These are phyloP conservation scores for Salicornia ramosissima DNA, from an alignment of 148 eudicot genomes.

Conservation along the genomic window DNA sequence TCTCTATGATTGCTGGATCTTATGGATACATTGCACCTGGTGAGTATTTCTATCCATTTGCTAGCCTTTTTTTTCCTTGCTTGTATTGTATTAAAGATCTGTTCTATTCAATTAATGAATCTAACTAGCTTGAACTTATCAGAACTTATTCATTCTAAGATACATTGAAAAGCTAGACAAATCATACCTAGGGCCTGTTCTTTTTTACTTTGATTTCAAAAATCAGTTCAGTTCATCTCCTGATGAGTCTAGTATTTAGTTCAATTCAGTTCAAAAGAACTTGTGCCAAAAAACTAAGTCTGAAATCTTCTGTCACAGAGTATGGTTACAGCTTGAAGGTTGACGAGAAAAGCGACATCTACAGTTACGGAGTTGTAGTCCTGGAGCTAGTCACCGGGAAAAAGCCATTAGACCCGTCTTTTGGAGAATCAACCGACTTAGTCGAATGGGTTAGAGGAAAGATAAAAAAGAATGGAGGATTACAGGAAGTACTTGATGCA, in stretches of 20 bases:
- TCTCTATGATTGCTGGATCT: conserved; percentile 43
- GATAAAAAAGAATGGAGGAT: conserved; percentile 26
- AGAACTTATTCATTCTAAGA: no score
- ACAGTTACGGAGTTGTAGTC: conserved; percentile 45
- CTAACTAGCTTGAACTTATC: no score
- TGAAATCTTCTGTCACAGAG: conserved; percentile 23
- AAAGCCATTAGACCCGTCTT: conserved; percentile 38
- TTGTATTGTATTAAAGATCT: neutral
- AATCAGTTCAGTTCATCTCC: neutral
- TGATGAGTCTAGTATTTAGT: neutral
- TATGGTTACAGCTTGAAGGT: conserved; percentile 46
- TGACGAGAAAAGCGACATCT: conserved; percentile 46
- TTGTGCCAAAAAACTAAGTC: neutral
- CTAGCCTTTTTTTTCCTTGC: neutral
- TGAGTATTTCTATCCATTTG: conserved; percentile 13
- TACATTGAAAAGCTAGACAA: no score
- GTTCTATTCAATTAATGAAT: no score
- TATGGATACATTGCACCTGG: conserved; percentile 49
- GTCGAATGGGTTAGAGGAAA: conserved; percentile 37
- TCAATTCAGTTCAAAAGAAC: no score
- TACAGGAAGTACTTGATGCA: conserved; percentile 31
- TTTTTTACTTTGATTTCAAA: no score
- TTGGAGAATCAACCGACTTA: conserved; percentile 37
- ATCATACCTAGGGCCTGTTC: no score
- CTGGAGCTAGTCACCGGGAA: conserved; percentile 43